Evolutionary conservation across 345 rosid species (phyloP), one percentile per base, ranked within the genome.

Genomic region (Turritis glabra): DNA sequence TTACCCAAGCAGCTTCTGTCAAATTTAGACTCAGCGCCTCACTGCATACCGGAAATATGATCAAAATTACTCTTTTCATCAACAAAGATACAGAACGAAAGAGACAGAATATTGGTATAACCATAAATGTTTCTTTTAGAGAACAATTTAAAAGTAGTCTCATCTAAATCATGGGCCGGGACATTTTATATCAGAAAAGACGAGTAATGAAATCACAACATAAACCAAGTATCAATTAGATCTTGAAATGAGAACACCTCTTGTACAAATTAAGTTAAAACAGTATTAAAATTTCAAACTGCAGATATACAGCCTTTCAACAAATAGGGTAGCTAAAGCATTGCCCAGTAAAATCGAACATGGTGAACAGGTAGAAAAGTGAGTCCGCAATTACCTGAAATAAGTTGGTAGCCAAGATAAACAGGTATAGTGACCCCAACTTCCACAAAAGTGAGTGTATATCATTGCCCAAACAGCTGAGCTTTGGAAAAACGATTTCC

Each of bases 1-100:
- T 83, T 86, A 94, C 97, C 98, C 96, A 86, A 54, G 98, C 96
- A 80, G 98, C 98, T 77, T 94, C 98, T 38, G 89, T 90, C 84
- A 94, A 82, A 82, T 94, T 94, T 62, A 91, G 81, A 79, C 54
- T 64, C 84, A 94, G 85, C 74, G 88, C 96, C 87, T 91, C 97
- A 71, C 97, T 91, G 90, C 89, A 87, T 55, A 57, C 8, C 71
- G 9, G 30, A 71, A 11, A 58, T 21, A 58, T 10, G 0, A 50
- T 57, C 32, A 59, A 41, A 64, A 58, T 64, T 57, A 58, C 13
- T 56, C 19, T 47, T 38, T 54, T 55, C 72, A 77, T 63, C 65
- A 64, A 64, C 50, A 13, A 44, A 46, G 44, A 64, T 55, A 63
- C 53, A 46, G 32, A 55, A 8, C 7, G 0, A 62, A 35, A 30